Conservation (phyloP, 23 red algal genomes). For the Gracilaria domingensis region DNA sequence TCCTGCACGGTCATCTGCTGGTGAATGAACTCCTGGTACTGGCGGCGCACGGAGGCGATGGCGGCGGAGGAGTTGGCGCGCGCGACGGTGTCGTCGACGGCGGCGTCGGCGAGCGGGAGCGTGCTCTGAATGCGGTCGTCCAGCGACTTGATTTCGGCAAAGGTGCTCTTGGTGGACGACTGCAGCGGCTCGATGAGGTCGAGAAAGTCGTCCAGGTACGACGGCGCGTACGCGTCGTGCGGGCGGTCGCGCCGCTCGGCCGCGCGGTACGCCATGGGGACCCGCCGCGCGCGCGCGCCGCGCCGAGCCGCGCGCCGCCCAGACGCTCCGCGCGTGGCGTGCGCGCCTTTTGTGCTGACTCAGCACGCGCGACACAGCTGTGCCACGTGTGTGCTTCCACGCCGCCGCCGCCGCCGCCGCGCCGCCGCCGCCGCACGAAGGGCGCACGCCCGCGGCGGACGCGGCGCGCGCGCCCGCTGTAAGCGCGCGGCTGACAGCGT, state of each 20-base stretch:
- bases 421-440: no score
- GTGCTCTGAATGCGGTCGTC: conserved; percentile 48
- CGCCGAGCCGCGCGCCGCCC: background rate
- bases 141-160: conserved; percentile 43
- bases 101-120: background rate
- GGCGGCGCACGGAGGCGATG: conserved; percentile 40
- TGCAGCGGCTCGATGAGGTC: conserved; percentile 48
- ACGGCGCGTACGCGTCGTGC: conserved; percentile 14
- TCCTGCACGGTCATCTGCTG: conserved; percentile 40
- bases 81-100: conserved; percentile 30
- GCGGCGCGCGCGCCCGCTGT: no score
- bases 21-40: conserved; percentile 67
- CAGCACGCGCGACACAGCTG: no score
- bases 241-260: conserved; percentile 39
- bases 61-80: conserved; percentile 37
- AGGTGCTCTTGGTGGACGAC: conserved; percentile 15
- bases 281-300: no score
- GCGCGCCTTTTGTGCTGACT: background rate
- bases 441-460: background rate
- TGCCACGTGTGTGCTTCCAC: no score
- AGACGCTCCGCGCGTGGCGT: background rate
- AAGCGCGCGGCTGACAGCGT: background rate
- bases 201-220: conserved; percentile 63
- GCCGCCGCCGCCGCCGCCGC: no score
- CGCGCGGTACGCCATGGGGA: conserved; percentile 47